Percentiles rank a stretch among this genome's conserved stretches.
These are phyloP conservation scores for Eutrema heterophyllum DNA, from an alignment of 345 rosid species.

Conservation along the genomic window DNA sequence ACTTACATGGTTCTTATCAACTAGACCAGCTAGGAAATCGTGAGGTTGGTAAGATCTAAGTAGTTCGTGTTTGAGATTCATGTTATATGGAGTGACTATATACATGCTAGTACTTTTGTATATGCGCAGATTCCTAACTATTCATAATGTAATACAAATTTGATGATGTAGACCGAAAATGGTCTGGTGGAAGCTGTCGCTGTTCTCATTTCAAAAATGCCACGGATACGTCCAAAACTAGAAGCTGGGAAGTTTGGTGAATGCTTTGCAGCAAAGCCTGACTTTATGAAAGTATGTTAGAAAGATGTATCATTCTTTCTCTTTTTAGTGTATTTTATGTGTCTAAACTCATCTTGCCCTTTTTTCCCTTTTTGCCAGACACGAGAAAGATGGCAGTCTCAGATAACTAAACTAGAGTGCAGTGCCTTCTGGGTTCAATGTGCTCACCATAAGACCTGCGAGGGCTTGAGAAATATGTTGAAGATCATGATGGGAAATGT, in stretches of 20 bases:
- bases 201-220: conserved; percentile 89
- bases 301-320: conserved; percentile 1
- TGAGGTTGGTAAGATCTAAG: conserved; percentile 57
- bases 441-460: conserved; percentile 72
- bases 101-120: not conserved
- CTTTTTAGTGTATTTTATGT: not conserved
- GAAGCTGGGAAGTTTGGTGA: conserved; percentile 75
- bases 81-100: conserved; percentile 15
- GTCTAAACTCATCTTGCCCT: conserved; percentile 1
- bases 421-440: conserved; percentile 90
- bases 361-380: conserved; percentile 39
- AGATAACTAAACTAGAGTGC: conserved; percentile 73
- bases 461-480: conserved; percentile 83
- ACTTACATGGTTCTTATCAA: conserved; percentile 86
- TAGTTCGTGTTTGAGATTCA: conserved; percentile 14
- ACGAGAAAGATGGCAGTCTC: conserved; percentile 95
- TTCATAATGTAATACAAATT: conserved; percentile 17
- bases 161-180: conserved; percentile 69
- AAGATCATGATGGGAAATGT: conserved; percentile 83
- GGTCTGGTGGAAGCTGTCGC: conserved; percentile 95
- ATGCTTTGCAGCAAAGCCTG: conserved; percentile 79
- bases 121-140: not conserved
- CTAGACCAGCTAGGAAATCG: conserved; percentile 83
- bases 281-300: conserved; percentile 80
- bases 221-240: conserved; percentile 72